Evolutionary conservation across 2,329 filamentous ascomycete genomes (phyloP), one percentile per base, ranked within the genome.

Genomic region (Emergomyces africanus): DNA sequence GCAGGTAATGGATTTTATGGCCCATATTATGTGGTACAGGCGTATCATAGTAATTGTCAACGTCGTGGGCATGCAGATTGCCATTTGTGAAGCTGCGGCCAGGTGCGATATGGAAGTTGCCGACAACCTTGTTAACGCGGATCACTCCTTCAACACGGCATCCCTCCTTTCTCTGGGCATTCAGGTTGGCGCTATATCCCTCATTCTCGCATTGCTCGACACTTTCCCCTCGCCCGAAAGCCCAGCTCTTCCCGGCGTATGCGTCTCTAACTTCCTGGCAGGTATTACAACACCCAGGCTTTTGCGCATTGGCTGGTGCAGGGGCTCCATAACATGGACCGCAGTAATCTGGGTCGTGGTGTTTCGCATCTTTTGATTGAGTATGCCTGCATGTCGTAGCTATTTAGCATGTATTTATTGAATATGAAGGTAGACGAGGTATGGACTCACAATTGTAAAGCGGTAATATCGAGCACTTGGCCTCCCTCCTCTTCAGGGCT

Each of bases 21-120:
- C 86, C 87, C 76, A 99, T 97, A 20, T 89, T 90, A 76, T 99
- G 94, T 61, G 82, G 79, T 60, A 83, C 79, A 37, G 85, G 81
- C 25, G 81, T 82, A 64, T 92, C 86, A 78, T 90, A 88, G 80
- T 96, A 99, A 78, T 94, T 95, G 74, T 96, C 90, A 63, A 99
- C 79, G 70, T 99, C 95, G 77, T 99, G 94, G 23, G 96, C 89
- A 76, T 99, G 94, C 83, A 97, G 87, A 77, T 96, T 95, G 65
- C 90, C 90, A 69, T 89, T 95, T 74, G 88, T 95, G 81, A 97
- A 97, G 72, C 87, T 92, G 75, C 92, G 89, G 67, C 94, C 94
- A 1, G 94, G 94, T 0, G 95, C 94, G 67, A 99, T 87, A 75
- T 99, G 94, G 81, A 99, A 99, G 78, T 99, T 99, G 59, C 94